Percentiles rank a stretch among this genome's conserved stretches.
phyloP scores from a whole-genome alignment of 768 basidiomycete species.

The Cystobasidium ongulense region DNA sequence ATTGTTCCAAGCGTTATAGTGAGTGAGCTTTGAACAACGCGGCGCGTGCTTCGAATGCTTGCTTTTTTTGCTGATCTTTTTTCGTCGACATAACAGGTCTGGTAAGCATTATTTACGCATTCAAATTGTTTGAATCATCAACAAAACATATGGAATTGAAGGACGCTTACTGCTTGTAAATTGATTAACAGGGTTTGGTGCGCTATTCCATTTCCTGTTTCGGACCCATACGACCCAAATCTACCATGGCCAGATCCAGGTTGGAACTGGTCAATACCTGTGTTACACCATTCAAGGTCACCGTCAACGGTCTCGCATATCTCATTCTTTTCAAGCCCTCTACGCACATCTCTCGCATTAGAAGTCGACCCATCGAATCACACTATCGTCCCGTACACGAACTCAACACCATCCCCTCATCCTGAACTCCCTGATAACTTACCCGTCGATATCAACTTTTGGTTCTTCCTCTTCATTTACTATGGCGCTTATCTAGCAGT shows the following conservation, averaged over 20 bases:
- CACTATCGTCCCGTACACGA: background rate
- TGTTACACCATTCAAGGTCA: background rate
- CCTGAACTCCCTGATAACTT: constrained; percentile 32
- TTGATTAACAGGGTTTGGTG: constrained; percentile 44
- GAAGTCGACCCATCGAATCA: constrained; percentile 31
- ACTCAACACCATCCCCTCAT: background rate
- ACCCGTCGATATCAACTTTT: constrained; percentile 48
- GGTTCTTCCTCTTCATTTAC: constrained; percentile 32
- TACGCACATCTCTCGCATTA: constrained; percentile 29
- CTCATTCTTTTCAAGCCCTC: background rate
- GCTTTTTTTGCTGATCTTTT: background rate
- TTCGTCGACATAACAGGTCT: background rate
- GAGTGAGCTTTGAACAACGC: constrained; percentile 7
- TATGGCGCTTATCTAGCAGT: constrained; percentile 47
- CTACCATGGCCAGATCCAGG: constrained; percentile 39
- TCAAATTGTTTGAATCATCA: no score
- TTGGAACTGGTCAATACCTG: constrained; percentile 31
- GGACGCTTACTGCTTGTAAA: background rate
- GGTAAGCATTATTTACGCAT: no score
- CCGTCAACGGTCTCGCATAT: background rate
- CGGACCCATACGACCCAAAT: constrained; percentile 46
- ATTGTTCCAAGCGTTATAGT: constrained; percentile 46
- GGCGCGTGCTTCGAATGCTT: background rate
- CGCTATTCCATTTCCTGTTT: constrained; percentile 47
- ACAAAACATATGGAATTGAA: background rate